A percentile compares a stretch with the other conserved stretches of the same genome.
phyloP scores from a whole-genome alignment of 495 filamentous ascomycete genomes.

The Rostrohypoxylon terebratum region DNA sequence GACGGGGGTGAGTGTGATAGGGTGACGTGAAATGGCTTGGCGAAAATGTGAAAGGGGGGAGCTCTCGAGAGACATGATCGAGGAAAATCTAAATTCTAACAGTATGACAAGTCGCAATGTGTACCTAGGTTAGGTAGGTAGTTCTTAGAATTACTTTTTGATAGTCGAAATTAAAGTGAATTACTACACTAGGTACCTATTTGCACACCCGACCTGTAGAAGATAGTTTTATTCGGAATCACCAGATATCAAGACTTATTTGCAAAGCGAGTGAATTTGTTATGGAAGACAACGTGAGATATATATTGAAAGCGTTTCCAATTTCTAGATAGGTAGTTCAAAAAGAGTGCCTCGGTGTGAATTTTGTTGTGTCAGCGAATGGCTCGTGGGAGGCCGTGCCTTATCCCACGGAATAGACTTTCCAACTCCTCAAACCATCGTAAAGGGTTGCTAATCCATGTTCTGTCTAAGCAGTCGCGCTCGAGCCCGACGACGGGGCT shows the following conservation, averaged over 20 bases:
- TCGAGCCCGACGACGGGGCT: constrained; percentile 36
- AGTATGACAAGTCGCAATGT: not conserved
- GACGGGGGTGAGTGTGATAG: not conserved
- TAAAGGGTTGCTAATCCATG: constrained; percentile 1
- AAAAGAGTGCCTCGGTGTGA: constrained; percentile 12
- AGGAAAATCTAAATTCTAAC: not conserved
- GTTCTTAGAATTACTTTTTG: not conserved
- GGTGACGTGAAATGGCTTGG: not conserved
- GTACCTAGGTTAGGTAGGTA: not conserved
- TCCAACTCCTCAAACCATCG: constrained; percentile 1
- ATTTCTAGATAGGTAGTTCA: constrained; percentile 2
- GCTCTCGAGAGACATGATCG: not conserved
- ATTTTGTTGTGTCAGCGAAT: constrained; percentile 5
- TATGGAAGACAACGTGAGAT: not conserved
- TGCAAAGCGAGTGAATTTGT: not conserved
- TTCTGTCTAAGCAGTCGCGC: not conserved
- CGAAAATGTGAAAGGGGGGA: not conserved
- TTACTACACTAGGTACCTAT: not conserved
- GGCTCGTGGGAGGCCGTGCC: not conserved
- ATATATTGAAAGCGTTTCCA: constrained; percentile 7
- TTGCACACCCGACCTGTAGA: too few relatives aligned
- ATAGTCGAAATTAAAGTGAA: not conserved
- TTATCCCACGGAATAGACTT: constrained; percentile 3
- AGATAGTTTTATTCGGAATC: not conserved
- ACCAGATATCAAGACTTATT: not conserved